Evolutionary conservation across 179 eudicot genomes (phyloP), one percentile per base, ranked within the genome.

Genomic region (Spinacia oleracea): DNA sequence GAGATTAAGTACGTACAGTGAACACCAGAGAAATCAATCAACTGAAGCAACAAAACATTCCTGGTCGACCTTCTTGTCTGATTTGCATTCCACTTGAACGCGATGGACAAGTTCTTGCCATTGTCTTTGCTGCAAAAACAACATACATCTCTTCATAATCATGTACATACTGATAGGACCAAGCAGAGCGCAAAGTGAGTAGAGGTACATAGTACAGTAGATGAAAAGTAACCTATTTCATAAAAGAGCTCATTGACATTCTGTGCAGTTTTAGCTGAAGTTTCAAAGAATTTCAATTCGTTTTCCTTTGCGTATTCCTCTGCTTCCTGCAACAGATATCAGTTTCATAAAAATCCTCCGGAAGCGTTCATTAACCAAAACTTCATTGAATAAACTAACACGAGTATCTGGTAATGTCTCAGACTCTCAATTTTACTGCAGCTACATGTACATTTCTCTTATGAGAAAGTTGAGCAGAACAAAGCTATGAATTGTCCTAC

Each of bases 251-350:
- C 96, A 63, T 91, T 86, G 50, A 91, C 93, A 79, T 91, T 91
- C 43, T 87, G 86, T 64, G 96, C 93, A 77, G 91, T 83, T 78
- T 88, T 92, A 9, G 96, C 97, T 32, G 97, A 92, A 73, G 96
- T 84, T 84, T 92, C 92, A 38, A 88, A 80, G 84, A 88, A 91
- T 48, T 82, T 81, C 81, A 92, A 81, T 59, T 90, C 88, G 77
- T 91, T 91, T 25, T 91, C 93, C 32, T 80, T 81, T 16, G 96
- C 97, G 84, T 87, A 91, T 80, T 85, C 87, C 75, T 88, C 85
- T 67, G 91, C 96, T 45, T 74, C 86, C 97, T 92, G 89, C 85
- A 83, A 76, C 27, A 63, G 55, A 15, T 23, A 20, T 74, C 46
- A 76, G 42, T 73, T 32, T 32, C 40, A 35, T 68, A 18, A 77